These are phyloP conservation scores for Aspergillus fischeri DNA, from an alignment of 2,329 filamentous ascomycete species.

Conservation along the genomic window DNA sequence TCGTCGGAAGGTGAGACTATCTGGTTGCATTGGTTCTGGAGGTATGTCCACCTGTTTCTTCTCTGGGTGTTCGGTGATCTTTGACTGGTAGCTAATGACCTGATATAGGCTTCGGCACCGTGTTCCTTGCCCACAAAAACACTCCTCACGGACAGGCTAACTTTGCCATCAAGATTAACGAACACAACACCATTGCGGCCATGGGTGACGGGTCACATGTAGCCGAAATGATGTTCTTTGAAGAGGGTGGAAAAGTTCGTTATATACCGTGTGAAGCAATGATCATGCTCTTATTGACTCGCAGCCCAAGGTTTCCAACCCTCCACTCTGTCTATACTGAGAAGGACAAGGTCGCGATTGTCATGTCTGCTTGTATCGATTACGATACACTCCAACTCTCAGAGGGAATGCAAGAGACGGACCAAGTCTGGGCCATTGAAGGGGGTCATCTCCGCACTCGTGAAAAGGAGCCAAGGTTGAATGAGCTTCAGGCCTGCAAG, in stretches of 20 bases:
- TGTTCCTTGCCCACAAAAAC: neutral
- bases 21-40: neutral
- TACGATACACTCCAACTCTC: conserved; percentile 2
- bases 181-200: neutral
- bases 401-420: neutral
- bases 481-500: conserved; percentile 26
- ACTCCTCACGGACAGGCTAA: neutral
- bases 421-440: conserved; percentile 8
- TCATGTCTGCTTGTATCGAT: conserved; percentile 27
- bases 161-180: neutral
- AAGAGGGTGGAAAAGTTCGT: neutral
- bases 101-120: neutral
- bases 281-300: conserved; percentile 19
- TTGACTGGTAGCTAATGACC: neutral
- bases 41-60: neutral
- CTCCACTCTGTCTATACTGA: conserved; percentile 28
- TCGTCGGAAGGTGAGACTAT: neutral
- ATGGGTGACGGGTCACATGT: too few relatives aligned
- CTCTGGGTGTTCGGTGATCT: neutral
- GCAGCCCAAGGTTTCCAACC: conserved; percentile 24
- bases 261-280: conserved; percentile 27
- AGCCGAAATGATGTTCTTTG: neutral
- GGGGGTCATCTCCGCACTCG: conserved; percentile 7
- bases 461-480: conserved; percentile 15
- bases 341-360: conserved; percentile 17